Evolutionary conservation across 2,329 filamentous ascomycete genomes (phyloP), one percentile per base, ranked within the genome.

Genomic region (Penicillium digitatum): DNA sequence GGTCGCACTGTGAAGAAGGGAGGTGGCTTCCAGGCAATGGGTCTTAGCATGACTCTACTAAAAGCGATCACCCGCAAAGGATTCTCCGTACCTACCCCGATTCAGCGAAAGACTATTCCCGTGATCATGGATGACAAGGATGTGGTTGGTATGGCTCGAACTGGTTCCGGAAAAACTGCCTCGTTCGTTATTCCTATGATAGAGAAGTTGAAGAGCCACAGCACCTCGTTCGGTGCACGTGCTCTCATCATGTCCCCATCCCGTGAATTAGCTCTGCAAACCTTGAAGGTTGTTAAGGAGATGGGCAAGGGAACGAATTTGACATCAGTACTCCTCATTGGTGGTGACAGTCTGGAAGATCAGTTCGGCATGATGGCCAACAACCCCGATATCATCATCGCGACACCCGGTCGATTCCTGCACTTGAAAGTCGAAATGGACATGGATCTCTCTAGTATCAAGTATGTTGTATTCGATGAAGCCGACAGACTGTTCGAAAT

Each of bases 161-260:
- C 95, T n/a, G 94, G 94, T 71, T 97, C 92, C 20, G 94, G 94
- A 78, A 99, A 99, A 79, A 99, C 95, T 1, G 94, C 92, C 1
- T 94, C 94, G 22, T 99, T 99, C 73, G 91, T 97, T 26, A 95
- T 99, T 61, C 94, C 94, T 40, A 96, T 99, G 93, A 91, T 99
- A 58, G 90, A 99, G 77, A 89, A 87, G 62, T 79, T 99, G 58
- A 95, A 92, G 73, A 82, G 85, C 24, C 95, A 99, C 73, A 95
- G 89, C 69, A 86, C 87, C 29, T 87, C 88, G 66, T 87, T 97
- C 60, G 94, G 95, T 49, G 86, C 90, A 42, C 83, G 94, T 66
- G 94, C 87, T 12, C 79, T 99, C 56, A 88, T 99, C 59, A 76
- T 99, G 71, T 96, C 92, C 14, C 94, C 94, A 0, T 96, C 92